These are phyloP conservation scores for Phialemoniopsis sp. DNA, from an alignment of 2,329 filamentous ascomycete species.

Conservation along the genomic window DNA sequence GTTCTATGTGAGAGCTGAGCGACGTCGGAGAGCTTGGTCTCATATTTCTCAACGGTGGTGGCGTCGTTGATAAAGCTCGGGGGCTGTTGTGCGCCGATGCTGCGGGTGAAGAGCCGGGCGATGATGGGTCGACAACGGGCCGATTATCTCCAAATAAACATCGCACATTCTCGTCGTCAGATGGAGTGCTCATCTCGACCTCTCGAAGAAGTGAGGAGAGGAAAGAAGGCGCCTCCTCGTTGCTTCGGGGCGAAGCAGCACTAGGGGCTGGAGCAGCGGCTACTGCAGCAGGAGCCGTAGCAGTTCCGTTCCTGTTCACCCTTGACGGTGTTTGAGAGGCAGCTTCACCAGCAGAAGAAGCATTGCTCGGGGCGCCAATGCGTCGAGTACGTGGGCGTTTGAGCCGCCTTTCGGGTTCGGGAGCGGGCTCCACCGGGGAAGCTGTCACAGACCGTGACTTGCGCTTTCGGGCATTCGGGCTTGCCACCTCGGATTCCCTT, in stretches of 20 bases:
- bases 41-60: constrained; percentile 58
- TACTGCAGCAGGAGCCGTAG: not conserved
- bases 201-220: constrained; percentile 84
- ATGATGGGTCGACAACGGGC: constrained; percentile 23
- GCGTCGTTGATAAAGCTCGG: constrained; percentile 62
- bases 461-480: constrained; percentile 62
- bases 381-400: constrained; percentile 83
- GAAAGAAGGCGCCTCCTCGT: constrained; percentile 65
- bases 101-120: constrained; percentile 54
- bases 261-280: constrained; percentile 7
- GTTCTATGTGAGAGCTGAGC: constrained; percentile 68
- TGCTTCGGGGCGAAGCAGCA: constrained; percentile 25
- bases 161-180: constrained; percentile 51
- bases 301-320: too few species aligned
- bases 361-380: constrained; percentile 45
- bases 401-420: constrained; percentile 74
- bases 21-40: constrained; percentile 63
- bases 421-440: constrained; percentile 64
- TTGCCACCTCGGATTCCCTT: constrained; percentile 57
- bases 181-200: constrained; percentile 64
- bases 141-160: constrained; percentile 29
- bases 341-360: constrained; percentile 25
- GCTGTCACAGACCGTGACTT: constrained; percentile 67
- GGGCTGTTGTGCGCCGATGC: constrained; percentile 64
- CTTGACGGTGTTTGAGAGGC: not conserved